These are phyloP conservation scores for Plasmopara halstedii DNA, from an alignment of 352 stramenopile genomes.

Conservation along the genomic window DNA sequence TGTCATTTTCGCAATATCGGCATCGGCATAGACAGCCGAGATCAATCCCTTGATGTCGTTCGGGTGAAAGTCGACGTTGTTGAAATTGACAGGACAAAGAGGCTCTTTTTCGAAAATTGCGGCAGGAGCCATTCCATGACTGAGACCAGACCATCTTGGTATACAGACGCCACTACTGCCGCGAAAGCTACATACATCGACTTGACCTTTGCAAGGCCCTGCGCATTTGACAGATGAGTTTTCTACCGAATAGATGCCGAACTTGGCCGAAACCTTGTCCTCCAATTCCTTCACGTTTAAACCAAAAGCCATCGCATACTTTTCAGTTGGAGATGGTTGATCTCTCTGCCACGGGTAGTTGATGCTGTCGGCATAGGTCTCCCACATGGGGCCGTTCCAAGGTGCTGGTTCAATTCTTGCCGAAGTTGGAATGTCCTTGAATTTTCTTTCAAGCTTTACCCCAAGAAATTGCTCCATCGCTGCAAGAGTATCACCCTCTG, in stretches of 20 bases:
- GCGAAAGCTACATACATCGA: background rate
- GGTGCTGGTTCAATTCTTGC: background rate
- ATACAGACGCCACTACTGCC: background rate
- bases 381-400: background rate
- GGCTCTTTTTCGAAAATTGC: background rate
- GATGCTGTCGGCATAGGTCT: background rate
- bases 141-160: background rate
- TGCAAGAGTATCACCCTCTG: background rate
- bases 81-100: background rate
- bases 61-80: background rate
- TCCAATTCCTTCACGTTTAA: background rate
- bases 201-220: background rate
- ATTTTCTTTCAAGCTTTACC: background rate
- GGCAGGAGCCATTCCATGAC: background rate
- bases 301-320: background rate
- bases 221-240: background rate
- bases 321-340: background rate
- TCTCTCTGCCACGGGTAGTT: background rate
- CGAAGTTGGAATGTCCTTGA: background rate
- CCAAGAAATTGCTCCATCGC: background rate
- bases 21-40: background rate
- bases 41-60: background rate
- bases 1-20: background rate
- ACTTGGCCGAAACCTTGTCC: background rate
- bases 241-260: background rate